These are phyloP conservation scores for Colletotrichum orbiculare DNA, from an alignment of 2,329 filamentous ascomycete species.

Conservation along the genomic window DNA sequence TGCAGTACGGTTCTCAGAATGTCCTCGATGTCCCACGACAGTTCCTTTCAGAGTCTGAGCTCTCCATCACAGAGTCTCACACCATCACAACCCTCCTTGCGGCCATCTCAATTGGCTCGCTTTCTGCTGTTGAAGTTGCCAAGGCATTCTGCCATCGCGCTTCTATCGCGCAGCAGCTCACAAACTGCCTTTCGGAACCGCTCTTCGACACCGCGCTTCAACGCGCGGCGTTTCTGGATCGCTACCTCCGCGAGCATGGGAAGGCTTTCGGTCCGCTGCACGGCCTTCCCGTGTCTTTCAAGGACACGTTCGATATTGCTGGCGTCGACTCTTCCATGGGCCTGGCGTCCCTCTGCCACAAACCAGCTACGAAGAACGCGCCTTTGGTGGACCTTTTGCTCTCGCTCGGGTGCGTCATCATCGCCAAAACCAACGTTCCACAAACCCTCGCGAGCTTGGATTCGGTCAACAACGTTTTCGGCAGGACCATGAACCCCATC, in stretches of 20 bases:
- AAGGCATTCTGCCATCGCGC: conserved; percentile 30
- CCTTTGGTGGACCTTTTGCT: conserved; percentile 44
- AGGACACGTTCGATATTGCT: conserved; percentile 55
- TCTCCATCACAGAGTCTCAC: conserved; percentile 23
- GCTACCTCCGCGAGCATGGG: conserved; percentile 52
- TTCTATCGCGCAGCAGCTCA: conserved; percentile 66
- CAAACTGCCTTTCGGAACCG: conserved; percentile 63
- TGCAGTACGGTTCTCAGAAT: conserved; percentile 18
- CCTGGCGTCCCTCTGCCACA: conserved; percentile 46
- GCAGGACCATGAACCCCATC: conserved; percentile 31
- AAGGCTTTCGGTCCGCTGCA: conserved; percentile 67
- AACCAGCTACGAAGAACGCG: conserved; percentile 44
- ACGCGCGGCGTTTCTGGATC: conserved; percentile 60
- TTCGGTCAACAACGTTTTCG: conserved; percentile 34
- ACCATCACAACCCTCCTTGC: conserved; percentile 6
- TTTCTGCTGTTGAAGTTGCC: conserved; percentile 13
- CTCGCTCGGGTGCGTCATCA: conserved; percentile 42
- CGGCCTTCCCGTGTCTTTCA: conserved; percentile 67
- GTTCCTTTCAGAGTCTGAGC: conserved; percentile 14
- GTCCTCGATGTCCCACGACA: conserved; percentile 15
- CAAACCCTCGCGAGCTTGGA: conserved; percentile 41
- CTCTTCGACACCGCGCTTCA: conserved; percentile 60
- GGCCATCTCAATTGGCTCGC: not conserved
- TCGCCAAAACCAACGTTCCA: conserved; percentile 41
- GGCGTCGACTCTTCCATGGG: conserved; percentile 60